These are phyloP conservation scores for Cutaneotrichosporon spelunceum DNA, from an alignment of 1,284 basidiomycete species.

Conservation along the genomic window DNA sequence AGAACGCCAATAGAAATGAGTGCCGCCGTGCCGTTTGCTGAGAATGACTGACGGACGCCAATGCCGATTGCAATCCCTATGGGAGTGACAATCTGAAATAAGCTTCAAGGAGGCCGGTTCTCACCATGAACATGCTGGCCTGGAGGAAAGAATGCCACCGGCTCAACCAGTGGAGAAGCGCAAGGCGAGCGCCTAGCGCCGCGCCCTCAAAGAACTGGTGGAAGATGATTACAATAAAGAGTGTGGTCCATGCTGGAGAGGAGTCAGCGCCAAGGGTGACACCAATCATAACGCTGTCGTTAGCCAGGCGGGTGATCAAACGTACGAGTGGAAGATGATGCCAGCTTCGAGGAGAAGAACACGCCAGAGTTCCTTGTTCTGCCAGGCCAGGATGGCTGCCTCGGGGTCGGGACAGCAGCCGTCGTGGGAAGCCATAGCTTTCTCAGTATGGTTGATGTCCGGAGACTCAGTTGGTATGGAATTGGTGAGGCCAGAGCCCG, in stretches of 20 bases:
- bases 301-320: background rate
- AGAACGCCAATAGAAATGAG: constrained; percentile 40
- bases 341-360: constrained; percentile 52
- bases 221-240: constrained; percentile 34
- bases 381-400: constrained; percentile 4
- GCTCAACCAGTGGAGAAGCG: constrained; percentile 24
- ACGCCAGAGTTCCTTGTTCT: constrained; percentile 29
- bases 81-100: constrained; percentile 22
- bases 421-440: background rate
- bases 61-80: constrained; percentile 37
- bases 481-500: background rate
- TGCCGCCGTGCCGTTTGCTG: constrained; percentile 35
- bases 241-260: constrained; percentile 26
- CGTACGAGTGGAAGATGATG: constrained; percentile 51
- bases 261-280: constrained; percentile 30
- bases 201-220: constrained; percentile 42
- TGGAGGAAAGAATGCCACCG: constrained; percentile 23
- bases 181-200: constrained; percentile 35
- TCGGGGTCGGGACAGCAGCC: constrained; percentile 12
- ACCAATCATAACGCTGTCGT: constrained; percentile 26
- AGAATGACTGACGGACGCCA: constrained; percentile 35
- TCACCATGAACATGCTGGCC: constrained; percentile 29
- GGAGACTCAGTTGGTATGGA: background rate
- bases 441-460: background rate
- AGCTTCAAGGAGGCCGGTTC: background rate